phyloP scores from a whole-genome alignment of 768 basidiomycete species.

The Mycena indigotica region DNA sequence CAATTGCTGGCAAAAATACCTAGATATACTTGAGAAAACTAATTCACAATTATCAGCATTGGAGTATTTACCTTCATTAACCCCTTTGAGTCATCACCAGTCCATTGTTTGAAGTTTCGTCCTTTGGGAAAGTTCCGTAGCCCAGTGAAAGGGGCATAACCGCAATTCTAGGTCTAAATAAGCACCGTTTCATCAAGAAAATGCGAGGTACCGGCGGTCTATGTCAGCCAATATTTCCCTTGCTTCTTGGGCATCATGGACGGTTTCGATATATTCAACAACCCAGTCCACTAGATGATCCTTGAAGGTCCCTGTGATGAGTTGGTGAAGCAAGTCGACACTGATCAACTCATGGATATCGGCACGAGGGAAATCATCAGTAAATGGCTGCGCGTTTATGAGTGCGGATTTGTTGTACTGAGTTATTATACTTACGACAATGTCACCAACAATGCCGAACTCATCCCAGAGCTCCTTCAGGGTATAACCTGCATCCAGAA shows the following conservation, averaged over 20 bases:
- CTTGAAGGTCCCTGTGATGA: constrained; percentile 41
- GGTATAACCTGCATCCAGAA: constrained; percentile 24
- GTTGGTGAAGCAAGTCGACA: constrained; percentile 37
- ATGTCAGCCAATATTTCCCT: constrained; percentile 33
- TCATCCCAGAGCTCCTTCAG: constrained; percentile 30
- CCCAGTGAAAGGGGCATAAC: constrained; percentile 30
- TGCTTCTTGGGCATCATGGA: constrained; percentile 20
- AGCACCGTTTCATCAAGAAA: neutral
- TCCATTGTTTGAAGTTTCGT: constrained; percentile 39
- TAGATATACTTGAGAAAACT: constrained; percentile 6
- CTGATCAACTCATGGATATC: constrained; percentile 38
- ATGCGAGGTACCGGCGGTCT: constrained; percentile 27
- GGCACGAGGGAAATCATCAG: constrained; percentile 33
- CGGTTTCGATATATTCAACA: constrained; percentile 24
- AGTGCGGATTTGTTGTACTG: no score
- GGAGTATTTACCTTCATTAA: constrained; percentile 41
- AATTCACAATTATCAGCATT: neutral
- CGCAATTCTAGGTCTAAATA: constrained; percentile 28
- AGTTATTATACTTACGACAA: constrained; percentile 31
- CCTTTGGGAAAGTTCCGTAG: constrained; percentile 34
- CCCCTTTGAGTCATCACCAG: constrained; percentile 39
- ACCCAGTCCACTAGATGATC: constrained; percentile 42
- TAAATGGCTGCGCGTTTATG: constrained; percentile 34
- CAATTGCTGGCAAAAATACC: constrained; percentile 33
- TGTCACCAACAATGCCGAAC: constrained; percentile 34